phyloP scores from a whole-genome alignment of 2,329 filamentous ascomycete genomes.

The Coniella vitis region DNA sequence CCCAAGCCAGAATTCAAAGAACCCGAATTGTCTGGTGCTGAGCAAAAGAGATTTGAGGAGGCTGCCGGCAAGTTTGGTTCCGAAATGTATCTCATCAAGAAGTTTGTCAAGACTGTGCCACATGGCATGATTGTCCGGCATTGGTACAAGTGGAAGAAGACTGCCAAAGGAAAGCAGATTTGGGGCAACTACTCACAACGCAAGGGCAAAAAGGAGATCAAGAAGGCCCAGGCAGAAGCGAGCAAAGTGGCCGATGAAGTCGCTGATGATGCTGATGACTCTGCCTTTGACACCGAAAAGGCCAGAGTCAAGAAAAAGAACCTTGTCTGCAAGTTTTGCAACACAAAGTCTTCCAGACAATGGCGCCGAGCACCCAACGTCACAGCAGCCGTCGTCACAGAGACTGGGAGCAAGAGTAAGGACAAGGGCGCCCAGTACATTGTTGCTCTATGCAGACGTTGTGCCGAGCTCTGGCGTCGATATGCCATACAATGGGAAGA shows the following conservation, averaged over 20 bases:
- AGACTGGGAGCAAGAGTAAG: conserved; percentile 60
- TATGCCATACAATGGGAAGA: conserved; percentile 97
- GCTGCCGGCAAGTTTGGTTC: conserved; percentile 85
- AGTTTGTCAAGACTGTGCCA: conserved; percentile 76
- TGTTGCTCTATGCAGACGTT: conserved; percentile 80
- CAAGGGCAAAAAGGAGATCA: conserved; percentile 83
- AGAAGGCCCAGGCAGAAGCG: conserved; percentile 61
- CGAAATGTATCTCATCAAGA: conserved; percentile 74
- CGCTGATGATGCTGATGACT: conserved; percentile 88
- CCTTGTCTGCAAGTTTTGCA: conserved; percentile 94
- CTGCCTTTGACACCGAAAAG: conserved; percentile 88
- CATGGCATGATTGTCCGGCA: conserved; percentile 80
- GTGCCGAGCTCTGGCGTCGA: conserved; percentile 87
- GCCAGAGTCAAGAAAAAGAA: conserved; percentile 69
- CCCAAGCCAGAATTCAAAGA: conserved; percentile 74
- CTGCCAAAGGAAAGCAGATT: conserved; percentile 72
- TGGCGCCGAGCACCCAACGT: conserved; percentile 86
- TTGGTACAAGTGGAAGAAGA: conserved; percentile 99
- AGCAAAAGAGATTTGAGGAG: conserved; percentile 88
- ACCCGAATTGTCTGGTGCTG: conserved; percentile 68
- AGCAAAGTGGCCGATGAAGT: conserved; percentile 85
- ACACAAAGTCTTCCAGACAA: conserved; percentile 69
- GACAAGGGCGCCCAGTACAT: conserved; percentile 72
- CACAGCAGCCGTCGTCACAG: conserved; percentile 61
- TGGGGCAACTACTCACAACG: conserved; percentile 86